Evolutionary conservation across 202 grass and related monocot genomes (phyloP), one percentile per base, ranked within the genome.

Genomic region (Tripidium arundinaceum): DNA sequence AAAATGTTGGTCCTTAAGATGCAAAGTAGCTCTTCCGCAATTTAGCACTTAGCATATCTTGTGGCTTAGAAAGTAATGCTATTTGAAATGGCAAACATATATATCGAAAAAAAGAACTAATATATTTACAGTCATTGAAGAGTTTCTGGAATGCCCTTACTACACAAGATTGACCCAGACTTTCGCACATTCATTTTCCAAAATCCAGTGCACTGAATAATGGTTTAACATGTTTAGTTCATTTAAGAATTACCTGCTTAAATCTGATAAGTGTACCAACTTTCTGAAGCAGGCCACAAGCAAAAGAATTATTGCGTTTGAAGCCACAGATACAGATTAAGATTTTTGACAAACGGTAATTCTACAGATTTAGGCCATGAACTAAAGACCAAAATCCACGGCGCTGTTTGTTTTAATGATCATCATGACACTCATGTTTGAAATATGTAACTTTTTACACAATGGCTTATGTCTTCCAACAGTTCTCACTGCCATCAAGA

Each of bases 401-500:
- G 18, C 0, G 11, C 7, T 46, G 2, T 33, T 25, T 7, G 11
- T 16, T 3, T 8, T 19, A n/a, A 77, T 62, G 46, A 75, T 50
- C 37, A 75, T 50, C 31, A 46, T 19, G 28, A n/a, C 38, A 62
- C 50, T 25, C 31, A 18, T 31, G 14, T 85, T 38, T 6, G 19
- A 33, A 33, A 1, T 27, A 39, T 52, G 26, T 37, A 60, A 39
- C 59, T 59, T 46, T 76, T 34, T 39, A 50, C 66, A 29, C 31
- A 18, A 73, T 10, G 4, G 55, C 52, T 52, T 79, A 68, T 41
- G 40, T 54, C 52, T 75, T 85, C 33, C 45, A 70, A 72, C 12
- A 16, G 15, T 52, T 66, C 60, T 74, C n/a, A 29, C 10, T 38
- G 13, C 3, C 45, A 71, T 85, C 26, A 59, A 27, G n/a, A 74